Conservation (phyloP, 2,329 filamentous ascomycete genomes). For the Helotiales sp. region DNA sequence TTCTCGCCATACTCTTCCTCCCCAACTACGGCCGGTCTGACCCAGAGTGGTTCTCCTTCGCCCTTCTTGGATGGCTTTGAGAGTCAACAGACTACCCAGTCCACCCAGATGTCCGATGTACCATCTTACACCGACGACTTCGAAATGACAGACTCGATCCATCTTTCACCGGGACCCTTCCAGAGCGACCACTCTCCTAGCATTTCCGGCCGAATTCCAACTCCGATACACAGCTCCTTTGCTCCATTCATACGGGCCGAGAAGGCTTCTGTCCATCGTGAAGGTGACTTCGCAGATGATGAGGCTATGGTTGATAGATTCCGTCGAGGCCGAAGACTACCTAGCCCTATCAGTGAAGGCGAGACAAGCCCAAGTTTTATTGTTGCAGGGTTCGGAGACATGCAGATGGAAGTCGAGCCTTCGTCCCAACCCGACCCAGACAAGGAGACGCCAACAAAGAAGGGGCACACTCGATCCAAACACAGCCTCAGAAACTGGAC, state of each 20-base stretch:
- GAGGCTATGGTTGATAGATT: constrained; percentile 37
- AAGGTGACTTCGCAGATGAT: constrained; percentile 36
- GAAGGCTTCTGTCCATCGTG: constrained; percentile 29
- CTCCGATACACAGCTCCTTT: constrained; percentile 44
- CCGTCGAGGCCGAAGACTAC: constrained; percentile 39
- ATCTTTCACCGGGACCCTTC: constrained; percentile 40
- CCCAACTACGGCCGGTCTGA: constrained; percentile 27
- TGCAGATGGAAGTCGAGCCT: constrained; percentile 43
- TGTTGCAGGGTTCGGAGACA: constrained; percentile 38
- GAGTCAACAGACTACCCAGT: constrained; percentile 27
- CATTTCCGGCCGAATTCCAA: constrained; percentile 42
- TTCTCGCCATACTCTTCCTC: constrained; percentile 38
- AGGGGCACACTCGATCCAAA: constrained; percentile 42
- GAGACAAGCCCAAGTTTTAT: constrained; percentile 42
- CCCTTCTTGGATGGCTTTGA: constrained; percentile 26
- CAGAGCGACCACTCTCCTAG: constrained; percentile 39
- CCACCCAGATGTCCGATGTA: constrained; percentile 36
- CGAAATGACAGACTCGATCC: constrained; percentile 42
- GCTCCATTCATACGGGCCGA: constrained; percentile 35
- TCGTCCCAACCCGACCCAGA: constrained; percentile 23
- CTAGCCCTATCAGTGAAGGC: constrained; percentile 45
- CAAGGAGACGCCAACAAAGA: constrained; percentile 40
- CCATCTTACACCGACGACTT: constrained; percentile 40
- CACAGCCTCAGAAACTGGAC: constrained; percentile 43
- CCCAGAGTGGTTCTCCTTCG: constrained; percentile 29